A percentile compares a stretch with the other conserved stretches of the same genome.
These are phyloP conservation scores for Bipolaris zeicola DNA, from an alignment of 2,329 filamentous ascomycete genomes.

Conservation along the genomic window DNA sequence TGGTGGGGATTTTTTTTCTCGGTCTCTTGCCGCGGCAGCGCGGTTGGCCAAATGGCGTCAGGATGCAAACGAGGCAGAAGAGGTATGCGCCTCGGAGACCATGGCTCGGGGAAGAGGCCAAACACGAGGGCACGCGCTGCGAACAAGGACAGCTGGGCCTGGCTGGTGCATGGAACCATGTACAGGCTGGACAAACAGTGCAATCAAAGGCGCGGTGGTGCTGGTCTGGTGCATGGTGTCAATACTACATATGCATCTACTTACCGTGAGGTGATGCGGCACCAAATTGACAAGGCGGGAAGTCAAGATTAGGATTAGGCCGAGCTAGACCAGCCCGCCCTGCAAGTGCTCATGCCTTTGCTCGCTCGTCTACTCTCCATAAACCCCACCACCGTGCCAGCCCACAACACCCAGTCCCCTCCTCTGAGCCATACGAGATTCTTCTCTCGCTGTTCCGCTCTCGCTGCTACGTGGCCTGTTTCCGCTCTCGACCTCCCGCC, in stretches of 20 bases:
- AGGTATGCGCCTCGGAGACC: slow-evolving; percentile 5
- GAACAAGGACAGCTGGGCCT: background rate
- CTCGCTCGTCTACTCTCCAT: slow-evolving; percentile 9
- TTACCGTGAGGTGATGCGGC: slow-evolving; percentile 1
- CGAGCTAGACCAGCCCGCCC: slow-evolving; percentile 12
- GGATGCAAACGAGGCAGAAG: slow-evolving; percentile 9
- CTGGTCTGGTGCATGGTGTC: background rate
- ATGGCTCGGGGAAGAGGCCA: background rate
- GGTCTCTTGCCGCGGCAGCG: slow-evolving; percentile 12
- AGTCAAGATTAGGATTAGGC: slow-evolving; percentile 6
- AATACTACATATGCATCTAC: background rate
- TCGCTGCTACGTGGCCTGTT: background rate
- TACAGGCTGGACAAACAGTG: background rate
- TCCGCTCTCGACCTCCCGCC: background rate
- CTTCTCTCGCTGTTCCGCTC: background rate
- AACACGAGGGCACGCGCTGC: background rate
- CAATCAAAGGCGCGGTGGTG: background rate
- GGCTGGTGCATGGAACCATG: background rate
- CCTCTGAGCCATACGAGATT: slow-evolving; percentile 2
- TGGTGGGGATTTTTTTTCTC: slow-evolving; percentile 5
- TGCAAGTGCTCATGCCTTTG: slow-evolving; percentile 13
- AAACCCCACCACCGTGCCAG: slow-evolving; percentile 11
- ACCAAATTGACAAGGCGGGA: slow-evolving; percentile 12
- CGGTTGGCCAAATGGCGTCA: slow-evolving; percentile 6
- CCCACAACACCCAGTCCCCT: slow-evolving; percentile 1